phyloP scores from a whole-genome alignment of 2,329 filamentous ascomycete genomes.

The Rhynchosporium graminicola region DNA sequence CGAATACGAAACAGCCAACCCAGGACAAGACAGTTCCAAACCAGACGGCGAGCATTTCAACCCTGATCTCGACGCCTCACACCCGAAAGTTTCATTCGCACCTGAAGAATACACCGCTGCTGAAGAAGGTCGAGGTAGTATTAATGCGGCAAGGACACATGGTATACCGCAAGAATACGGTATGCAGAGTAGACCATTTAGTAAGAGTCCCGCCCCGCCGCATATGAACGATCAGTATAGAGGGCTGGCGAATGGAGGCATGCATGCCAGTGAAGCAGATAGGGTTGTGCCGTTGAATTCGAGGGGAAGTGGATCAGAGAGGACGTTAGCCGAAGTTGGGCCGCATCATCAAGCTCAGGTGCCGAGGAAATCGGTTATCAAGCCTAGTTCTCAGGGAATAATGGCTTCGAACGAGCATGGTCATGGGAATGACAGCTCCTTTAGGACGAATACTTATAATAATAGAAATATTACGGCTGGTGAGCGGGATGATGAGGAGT shows the following conservation, averaged over 20 bases:
- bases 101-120: constrained; percentile 22
- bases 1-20: constrained; percentile 51
- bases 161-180: not conserved
- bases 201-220: not conserved
- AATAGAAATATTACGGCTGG: not conserved
- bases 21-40: constrained; percentile 37
- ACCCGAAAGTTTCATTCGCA: constrained; percentile 26
- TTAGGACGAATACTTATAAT: constrained; percentile 2
- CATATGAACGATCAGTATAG: not conserved
- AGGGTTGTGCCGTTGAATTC: not conserved
- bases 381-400: not conserved
- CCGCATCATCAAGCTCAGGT: not conserved
- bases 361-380: not conserved
- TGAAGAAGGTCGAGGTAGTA: not conserved
- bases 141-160: not conserved
- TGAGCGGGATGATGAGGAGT: too few species aligned
- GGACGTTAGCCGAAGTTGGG: not conserved
- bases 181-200: not conserved
- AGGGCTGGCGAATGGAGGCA: not conserved
- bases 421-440: not conserved
- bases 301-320: not conserved
- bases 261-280: not conserved
- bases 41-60: constrained; percentile 29
- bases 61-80: constrained; percentile 19
- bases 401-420: not conserved